Conservation (phyloP, 345 rosid species). For the Geranium rotundifolium region DNA sequence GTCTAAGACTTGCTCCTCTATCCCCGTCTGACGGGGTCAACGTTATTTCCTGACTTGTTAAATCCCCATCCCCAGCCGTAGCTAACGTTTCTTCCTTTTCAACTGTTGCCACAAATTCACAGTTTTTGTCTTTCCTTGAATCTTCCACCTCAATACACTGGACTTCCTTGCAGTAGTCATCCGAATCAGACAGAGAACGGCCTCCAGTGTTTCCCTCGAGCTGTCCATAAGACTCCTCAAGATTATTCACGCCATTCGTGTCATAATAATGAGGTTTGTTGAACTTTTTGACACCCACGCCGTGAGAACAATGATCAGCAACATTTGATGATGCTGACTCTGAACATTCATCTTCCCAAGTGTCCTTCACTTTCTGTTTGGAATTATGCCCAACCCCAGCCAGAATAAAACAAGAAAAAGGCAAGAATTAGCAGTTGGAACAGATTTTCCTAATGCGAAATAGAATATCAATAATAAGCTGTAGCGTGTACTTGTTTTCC, state of each 20-base stretch:
- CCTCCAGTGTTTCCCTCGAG: conserved; percentile 21
- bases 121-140: conserved; percentile 20
- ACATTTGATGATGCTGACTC: conserved; percentile 50
- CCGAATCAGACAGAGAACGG: conserved; percentile 41
- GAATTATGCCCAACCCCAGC: conserved; percentile 24
- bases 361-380: conserved; percentile 22
- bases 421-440: conserved; percentile 11
- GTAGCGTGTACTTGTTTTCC: too few species aligned
- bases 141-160: conserved; percentile 67
- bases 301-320: conserved; percentile 17
- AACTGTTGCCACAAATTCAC: conserved; percentile 28
- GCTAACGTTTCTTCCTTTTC: conserved; percentile 23
- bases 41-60: conserved; percentile 13
- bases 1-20: conserved; percentile 23
- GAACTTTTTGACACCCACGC: conserved; percentile 12
- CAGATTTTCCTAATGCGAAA: conserved; percentile 1
- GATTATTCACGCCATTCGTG: conserved; percentile 35
- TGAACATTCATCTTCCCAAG: conserved; percentile 63
- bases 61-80: conserved; percentile 17
- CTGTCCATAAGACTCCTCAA: conserved; percentile 19
- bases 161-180: conserved; percentile 82
- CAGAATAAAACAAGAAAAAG: conserved; percentile 23
- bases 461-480: too few species aligned
- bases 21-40: conserved; percentile 20
- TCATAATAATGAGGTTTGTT: conserved; percentile 16